Percentiles rank a stretch among this genome's conserved stretches.
Evolutionary conservation across 208 protist genomes (phyloP).

Genomic region (Trypanosoma avium): DNA sequence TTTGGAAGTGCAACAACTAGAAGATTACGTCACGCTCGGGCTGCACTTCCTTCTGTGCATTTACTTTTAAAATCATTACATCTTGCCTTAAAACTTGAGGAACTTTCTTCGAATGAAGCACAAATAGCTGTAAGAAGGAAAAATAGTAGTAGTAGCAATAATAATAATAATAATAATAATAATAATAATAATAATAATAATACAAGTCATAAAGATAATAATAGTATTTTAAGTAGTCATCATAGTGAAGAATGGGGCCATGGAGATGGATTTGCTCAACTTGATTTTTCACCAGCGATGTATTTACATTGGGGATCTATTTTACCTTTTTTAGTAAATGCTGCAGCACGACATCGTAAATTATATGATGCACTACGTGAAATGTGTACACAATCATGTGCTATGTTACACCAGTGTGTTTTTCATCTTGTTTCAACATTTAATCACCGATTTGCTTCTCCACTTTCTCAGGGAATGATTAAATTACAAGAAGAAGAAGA

Average conservation of each 20-base stretch:
- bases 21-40: slow-evolving; percentile 66
- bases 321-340: slow-evolving; percentile 50
- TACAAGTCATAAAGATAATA: neutral
- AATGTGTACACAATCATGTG: slow-evolving; percentile 63
- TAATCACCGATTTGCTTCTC: slow-evolving; percentile 44
- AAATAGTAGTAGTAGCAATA: neutral
- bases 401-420: slow-evolving; percentile 67
- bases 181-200: slow-evolving; percentile 7
- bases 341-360: slow-evolving; percentile 38
- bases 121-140: too few species aligned
- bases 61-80: slow-evolving; percentile 77
- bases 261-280: slow-evolving; percentile 38
- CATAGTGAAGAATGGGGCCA: neutral
- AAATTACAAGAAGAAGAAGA: neutral
- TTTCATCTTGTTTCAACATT: slow-evolving; percentile 68
- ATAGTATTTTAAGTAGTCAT: neutral
- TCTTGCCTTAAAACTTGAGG: slow-evolving; percentile 59
- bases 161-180: neutral
- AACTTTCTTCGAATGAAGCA: too few species aligned
- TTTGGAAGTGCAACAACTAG: slow-evolving; percentile 55
- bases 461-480: slow-evolving; percentile 35
- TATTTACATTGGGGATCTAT: slow-evolving; percentile 65
- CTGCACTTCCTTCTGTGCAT: slow-evolving; percentile 62
- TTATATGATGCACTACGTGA: slow-evolving; percentile 54
- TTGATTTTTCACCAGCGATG: slow-evolving; percentile 62